Base-by-base conservation (phyloP, 1,284 basidiomycete genomes). In the Puccinia brachypodii region DNA sequence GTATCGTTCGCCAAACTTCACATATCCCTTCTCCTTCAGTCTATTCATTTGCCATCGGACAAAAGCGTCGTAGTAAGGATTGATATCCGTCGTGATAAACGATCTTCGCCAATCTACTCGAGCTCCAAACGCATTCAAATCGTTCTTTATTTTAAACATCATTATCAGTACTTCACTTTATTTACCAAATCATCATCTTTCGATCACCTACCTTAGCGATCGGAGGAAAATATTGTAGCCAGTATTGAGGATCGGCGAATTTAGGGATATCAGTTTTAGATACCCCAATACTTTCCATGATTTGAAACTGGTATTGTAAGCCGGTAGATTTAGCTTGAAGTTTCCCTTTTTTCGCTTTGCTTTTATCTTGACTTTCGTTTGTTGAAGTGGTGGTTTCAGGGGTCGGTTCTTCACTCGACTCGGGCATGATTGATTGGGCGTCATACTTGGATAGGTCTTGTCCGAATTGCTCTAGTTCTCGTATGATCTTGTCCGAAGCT, bases 31-130 rank as follows among this genome's bases (percentile, higher is more conserved):
- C 64, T 89, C 89, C 88, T 94, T 90, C 16, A 99, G 90, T 87
- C 94, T 95, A 89, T 96, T 98, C 88, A 95, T 92, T 87, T 99
- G 97, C 97, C 97, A 99, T 76, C 96, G 92, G 64, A 99, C 95
- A 85, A 99, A 99, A 4, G 93, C 88, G 88, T 99, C 97, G 87
- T 95, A 99, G 89, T 97, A 99, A 0, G 95, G 97, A 88, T 99
- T 99, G 64, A 92, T 91, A 83, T 95, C 93, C 40, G 97, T 97
- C 1, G 96, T 99, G 84, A 98, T 88, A 89, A 99, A 98, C 16
- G 93, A 90, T 78, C 97, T 91, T 82, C 97, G 92, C 97, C 97
- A 99, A 89, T 99, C 97, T 85, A 99, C 94, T 83, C 97, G 92
- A 13, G 94, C 92, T 50, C 97, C 97, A 85, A 99, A 91, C 0